Conservation (phyloP, 2,329 filamentous ascomycete genomes). For the Domatiomyces catenatus region DNA sequence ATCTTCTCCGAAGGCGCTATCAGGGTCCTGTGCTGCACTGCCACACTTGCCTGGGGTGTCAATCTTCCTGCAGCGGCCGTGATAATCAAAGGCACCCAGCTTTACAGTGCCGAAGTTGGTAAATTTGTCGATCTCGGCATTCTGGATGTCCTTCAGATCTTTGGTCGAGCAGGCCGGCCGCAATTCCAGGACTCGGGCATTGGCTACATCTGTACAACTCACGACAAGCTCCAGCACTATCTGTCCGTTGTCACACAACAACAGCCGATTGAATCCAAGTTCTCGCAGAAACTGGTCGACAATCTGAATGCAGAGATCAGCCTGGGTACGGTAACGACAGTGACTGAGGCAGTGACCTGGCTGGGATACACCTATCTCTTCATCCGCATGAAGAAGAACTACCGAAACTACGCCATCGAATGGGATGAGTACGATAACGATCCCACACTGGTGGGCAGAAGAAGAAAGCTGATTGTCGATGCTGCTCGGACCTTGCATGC, state of each 20-base stretch:
- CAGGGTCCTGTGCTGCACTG: conserved; percentile 94
- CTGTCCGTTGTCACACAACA: conserved; percentile 86
- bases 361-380: conserved; percentile 96
- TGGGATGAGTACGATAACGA: conserved; percentile 84
- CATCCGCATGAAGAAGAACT: conserved; percentile 87
- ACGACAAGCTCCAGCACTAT: conserved; percentile 87
- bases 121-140: conserved; percentile 95
- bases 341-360: conserved; percentile 89
- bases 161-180: conserved; percentile 91
- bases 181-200: conserved; percentile 97
- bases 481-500: conserved; percentile 75
- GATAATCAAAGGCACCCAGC: conserved; percentile 92
- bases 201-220: conserved; percentile 92
- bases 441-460: conserved; percentile 68
- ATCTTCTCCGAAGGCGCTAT: conserved; percentile 85
- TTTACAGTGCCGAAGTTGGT: conserved; percentile 91
- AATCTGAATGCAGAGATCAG: conserved; percentile 93
- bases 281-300: conserved; percentile 84
- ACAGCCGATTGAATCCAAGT: conserved; percentile 91
- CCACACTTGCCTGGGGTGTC: conserved; percentile 95
- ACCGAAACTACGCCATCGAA: conserved; percentile 84
- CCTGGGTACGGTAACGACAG: conserved; percentile 84
- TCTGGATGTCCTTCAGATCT: conserved; percentile 91
- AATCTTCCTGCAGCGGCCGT: conserved; percentile 94
- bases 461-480: conserved; percentile 72